Evolutionary conservation across 2,329 filamentous ascomycete genomes (phyloP).

Genomic region (Exophiala sp.): DNA sequence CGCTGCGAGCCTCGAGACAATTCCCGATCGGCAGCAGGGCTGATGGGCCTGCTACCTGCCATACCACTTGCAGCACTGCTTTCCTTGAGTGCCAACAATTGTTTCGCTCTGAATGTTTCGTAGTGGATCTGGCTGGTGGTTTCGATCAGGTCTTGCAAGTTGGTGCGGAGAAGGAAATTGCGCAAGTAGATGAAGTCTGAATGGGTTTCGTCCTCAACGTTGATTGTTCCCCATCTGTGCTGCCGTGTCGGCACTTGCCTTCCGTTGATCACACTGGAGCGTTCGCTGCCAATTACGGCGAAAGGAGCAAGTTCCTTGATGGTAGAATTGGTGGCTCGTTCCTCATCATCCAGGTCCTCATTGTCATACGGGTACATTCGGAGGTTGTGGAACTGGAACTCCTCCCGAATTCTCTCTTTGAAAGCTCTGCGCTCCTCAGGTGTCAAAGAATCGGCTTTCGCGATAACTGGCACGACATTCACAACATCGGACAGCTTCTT

Average conservation of each 20-base stretch:
- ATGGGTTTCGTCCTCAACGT: conserved; percentile 98
- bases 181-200: conserved; percentile 99
- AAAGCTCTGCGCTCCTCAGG: conserved; percentile 92
- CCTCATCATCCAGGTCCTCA: conserved; percentile 96
- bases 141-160: conserved; percentile 97
- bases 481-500: conserved; percentile 99
- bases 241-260: conserved; percentile 97
- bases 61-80: conserved; percentile 75
- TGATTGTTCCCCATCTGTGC: conserved; percentile 99
- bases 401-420: conserved; percentile 99
- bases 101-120: conserved; percentile 99
- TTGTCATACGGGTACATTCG: conserved; percentile 99
- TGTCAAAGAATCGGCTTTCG: conserved; percentile 94
- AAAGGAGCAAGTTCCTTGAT: conserved; percentile 99
- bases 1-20: conserved; percentile 95
- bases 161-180: conserved; percentile 97
- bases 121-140: conserved; percentile 99
- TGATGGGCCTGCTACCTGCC: conserved; percentile 86
- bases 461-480: conserved; percentile 98
- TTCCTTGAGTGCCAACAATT: conserved; percentile 95
- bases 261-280: conserved; percentile 94
- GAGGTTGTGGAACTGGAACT: conserved; percentile 99
- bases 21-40: conserved; percentile 88
- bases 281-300: conserved; percentile 95
- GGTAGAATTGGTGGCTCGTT: conserved; percentile 85